These are phyloP conservation scores for Neurospora sp. DNA, from an alignment of 2,329 filamentous ascomycete species.

Conservation along the genomic window DNA sequence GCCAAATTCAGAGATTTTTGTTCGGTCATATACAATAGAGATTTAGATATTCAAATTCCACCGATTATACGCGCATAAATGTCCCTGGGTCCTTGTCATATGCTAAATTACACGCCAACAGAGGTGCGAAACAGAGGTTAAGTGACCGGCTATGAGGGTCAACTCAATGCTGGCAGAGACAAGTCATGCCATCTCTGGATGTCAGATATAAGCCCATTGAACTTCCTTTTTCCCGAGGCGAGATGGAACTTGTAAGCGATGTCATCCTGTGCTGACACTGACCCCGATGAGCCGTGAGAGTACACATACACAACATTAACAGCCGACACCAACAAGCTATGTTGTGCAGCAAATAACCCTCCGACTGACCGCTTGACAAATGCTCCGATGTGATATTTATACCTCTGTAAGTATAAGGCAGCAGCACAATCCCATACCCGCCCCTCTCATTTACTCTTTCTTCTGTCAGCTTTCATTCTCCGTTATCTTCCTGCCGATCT, in stretches of 20 bases:
- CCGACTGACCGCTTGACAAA: background rate
- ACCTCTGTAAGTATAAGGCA: background rate
- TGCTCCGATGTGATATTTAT: background rate
- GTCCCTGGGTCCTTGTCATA: background rate
- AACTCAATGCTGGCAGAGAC: background rate
- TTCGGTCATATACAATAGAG: background rate
- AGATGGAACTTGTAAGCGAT: background rate
- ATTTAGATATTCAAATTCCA: background rate
- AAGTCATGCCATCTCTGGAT: background rate
- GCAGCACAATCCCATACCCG: background rate
- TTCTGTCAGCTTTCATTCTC: background rate
- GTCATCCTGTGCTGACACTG: background rate
- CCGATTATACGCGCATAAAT: background rate
- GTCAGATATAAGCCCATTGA: background rate
- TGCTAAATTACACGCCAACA: background rate
- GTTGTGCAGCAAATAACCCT: background rate
- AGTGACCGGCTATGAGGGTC: background rate
- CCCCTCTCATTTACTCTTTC: background rate
- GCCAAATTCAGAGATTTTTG: background rate
- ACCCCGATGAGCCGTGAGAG: background rate
- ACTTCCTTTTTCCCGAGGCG: background rate
- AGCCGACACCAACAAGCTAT: background rate
- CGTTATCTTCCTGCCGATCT: slow-evolving; percentile 2
- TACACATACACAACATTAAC: background rate
- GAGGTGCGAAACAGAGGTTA: too few species aligned